Percentiles rank a stretch among this genome's conserved stretches.
phyloP scores from a whole-genome alignment of 257 asterid genomes.

The Leptodermis oblonga region DNA sequence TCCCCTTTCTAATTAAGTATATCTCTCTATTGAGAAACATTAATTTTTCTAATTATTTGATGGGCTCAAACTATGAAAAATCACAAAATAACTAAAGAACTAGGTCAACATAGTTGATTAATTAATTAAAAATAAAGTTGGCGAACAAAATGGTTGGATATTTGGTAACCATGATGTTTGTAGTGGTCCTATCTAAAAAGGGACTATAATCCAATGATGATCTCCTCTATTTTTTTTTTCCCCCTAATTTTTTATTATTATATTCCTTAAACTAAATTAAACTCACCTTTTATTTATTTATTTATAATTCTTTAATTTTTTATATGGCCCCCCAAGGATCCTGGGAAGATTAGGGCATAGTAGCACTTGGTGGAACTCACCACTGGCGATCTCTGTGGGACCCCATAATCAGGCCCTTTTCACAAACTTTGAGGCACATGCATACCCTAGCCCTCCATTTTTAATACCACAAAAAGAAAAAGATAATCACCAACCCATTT shows the following conservation, averaged over 20 bases:
- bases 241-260: too few species aligned
- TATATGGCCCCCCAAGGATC: conserved; percentile 15
- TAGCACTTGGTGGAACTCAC: conserved; percentile 25
- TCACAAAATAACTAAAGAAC: background rate
- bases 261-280: background rate
- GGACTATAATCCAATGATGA: conserved; percentile 44
- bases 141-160: background rate
- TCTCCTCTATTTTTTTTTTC: conserved; percentile 6
- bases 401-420: conserved; percentile 32
- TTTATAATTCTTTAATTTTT: background rate
- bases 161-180: conserved; percentile 4
- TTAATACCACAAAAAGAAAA: background rate
- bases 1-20: background rate
- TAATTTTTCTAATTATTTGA: background rate
- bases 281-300: background rate
- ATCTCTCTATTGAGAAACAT: background rate
- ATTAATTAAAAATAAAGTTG: background rate
- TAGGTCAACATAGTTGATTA: background rate
- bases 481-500: conserved; percentile 40
- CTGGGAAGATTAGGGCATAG: conserved; percentile 26
- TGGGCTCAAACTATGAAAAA: background rate
- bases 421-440: conserved; percentile 52
- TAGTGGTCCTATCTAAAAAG: conserved; percentile 38
- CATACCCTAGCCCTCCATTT: conserved; percentile 20
- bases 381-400: conserved; percentile 41